phyloP scores from a whole-genome alignment of 768 basidiomycete species.

The Rhodotorula sphaerocarpa region DNA sequence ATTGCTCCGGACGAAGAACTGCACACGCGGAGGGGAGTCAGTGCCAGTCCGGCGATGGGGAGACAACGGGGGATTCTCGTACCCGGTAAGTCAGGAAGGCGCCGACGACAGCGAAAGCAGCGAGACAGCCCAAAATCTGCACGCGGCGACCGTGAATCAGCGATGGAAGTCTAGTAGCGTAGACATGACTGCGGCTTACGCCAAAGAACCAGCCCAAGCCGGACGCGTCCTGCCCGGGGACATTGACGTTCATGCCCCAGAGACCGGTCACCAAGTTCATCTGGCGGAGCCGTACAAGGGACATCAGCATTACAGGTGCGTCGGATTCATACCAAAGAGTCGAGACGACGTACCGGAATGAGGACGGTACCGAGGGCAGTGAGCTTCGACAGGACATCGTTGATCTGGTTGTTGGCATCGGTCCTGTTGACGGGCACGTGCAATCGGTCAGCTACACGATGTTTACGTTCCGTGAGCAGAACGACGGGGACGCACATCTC shows the following conservation, averaged over 20 bases:
- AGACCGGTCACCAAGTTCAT: constrained; percentile 79
- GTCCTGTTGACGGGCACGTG: constrained; percentile 1
- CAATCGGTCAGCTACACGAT: background rate
- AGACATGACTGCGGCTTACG: background rate
- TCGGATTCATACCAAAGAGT: no score
- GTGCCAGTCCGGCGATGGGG: background rate
- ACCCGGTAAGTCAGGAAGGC: constrained; percentile 32
- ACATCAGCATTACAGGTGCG: no score
- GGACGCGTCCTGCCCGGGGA: constrained; percentile 67
- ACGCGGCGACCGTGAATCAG: background rate
- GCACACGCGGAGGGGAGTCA: background rate
- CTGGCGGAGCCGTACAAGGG: constrained; percentile 34
- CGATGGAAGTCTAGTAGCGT: background rate
- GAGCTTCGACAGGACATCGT: constrained; percentile 92
- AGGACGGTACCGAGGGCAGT: constrained; percentile 96
- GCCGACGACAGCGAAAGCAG: constrained; percentile 27
- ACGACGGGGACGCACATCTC: constrained; percentile 69
- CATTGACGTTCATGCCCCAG: constrained; percentile 86
- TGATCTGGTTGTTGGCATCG: constrained; percentile 99
- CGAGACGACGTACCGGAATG: constrained; percentile 60
- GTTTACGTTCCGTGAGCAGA: background rate
- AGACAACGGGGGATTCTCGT: background rate
- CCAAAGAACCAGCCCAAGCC: constrained; percentile 50
- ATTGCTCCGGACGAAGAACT: constrained; percentile 9
- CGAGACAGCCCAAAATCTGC: constrained; percentile 32